Evolutionary conservation across 805 yeast species (phyloP), one percentile per base, ranked within the genome.

Genomic region (Priceomyces melissophilus): DNA sequence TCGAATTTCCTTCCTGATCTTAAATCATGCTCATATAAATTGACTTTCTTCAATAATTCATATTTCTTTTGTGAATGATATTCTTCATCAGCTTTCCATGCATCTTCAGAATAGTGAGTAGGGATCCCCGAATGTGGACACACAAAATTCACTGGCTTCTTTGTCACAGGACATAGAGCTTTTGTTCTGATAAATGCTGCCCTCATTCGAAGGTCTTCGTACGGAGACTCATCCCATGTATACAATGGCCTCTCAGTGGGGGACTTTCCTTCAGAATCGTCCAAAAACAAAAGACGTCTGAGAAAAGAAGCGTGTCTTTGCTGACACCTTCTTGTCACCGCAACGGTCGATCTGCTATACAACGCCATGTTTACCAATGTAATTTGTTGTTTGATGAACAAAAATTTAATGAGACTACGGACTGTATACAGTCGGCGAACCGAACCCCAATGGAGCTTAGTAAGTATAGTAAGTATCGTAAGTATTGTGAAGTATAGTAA

Each of bases 61-160:
- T 85, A 86, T 47, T 71, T 78, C 52, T 81, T 76, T 17, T 78
- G 58, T 16, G 67, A 55, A 54, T 87, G 96, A 60, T 90, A 90
- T 16, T 76, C 79, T 6, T 57, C 68, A 60, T 93, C 98, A 41
- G 69, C 65, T 54, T 82, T 82, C 96, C 97, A 93, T 1, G 96
- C 96, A 49, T 84, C 88, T 57, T 75, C 74, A 14, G 87, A 81
- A 58, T 87, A 95, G 61, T 93, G 99, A 3, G 99, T 93, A 16
- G 99, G 99, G 38, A 93, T 89, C 2, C 99, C 99, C 3, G 96
- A 86, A 42, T 77, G 68, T 1, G 99, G 99, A 67, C 98, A 93
- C 2, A 90, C 87, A 61, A 74, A 93, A 49, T 83, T 75, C 44
- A 93, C 87, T 35, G 84, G 83, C 48, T 81, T 76, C 13, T 80